These are phyloP conservation scores for Cafeteria roenbergensis DNA, from an alignment of 108 stramenopile genomes.

Conservation along the genomic window DNA sequence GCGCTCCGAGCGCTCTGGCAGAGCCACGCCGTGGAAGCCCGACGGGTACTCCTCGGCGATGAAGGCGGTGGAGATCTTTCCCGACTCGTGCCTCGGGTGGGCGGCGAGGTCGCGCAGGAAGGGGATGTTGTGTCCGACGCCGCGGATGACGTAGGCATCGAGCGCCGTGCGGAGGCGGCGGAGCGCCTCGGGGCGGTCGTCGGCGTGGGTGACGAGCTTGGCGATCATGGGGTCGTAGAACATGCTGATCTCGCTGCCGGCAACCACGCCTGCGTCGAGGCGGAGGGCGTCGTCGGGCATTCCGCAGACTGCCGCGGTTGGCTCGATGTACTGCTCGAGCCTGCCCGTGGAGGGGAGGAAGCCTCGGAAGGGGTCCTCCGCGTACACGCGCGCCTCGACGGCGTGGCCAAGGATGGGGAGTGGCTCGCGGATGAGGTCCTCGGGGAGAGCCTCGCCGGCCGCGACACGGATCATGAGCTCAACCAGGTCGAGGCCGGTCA, in stretches of 20 bases:
- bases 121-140: constrained; percentile 74
- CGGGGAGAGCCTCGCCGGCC: constrained; percentile 46
- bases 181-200: constrained; percentile 50
- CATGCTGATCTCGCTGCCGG: constrained; percentile 68
- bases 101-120: constrained; percentile 60
- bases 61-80: constrained; percentile 76
- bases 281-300: constrained; percentile 62
- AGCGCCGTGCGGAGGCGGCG: constrained; percentile 54
- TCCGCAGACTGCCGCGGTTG: constrained; percentile 45
- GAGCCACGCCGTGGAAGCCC: constrained; percentile 62
- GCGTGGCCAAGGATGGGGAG: constrained; percentile 23
- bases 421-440: constrained; percentile 44
- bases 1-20: constrained; percentile 24
- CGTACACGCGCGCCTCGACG: constrained; percentile 78
- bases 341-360: constrained; percentile 73
- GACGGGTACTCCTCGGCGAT: constrained; percentile 75
- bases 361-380: constrained; percentile 84
- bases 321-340: constrained; percentile 36
- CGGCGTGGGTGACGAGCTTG: constrained; percentile 67
- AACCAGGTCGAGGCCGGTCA: constrained; percentile 75
- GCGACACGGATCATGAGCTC: constrained; percentile 76
- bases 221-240: constrained; percentile 91
- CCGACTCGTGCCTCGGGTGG: constrained; percentile 54
- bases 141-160: constrained; percentile 73
- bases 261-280: constrained; percentile 73